phyloP scores from a whole-genome alignment of 768 basidiomycete species.

The Paxillus ammoniavirescens region DNA sequence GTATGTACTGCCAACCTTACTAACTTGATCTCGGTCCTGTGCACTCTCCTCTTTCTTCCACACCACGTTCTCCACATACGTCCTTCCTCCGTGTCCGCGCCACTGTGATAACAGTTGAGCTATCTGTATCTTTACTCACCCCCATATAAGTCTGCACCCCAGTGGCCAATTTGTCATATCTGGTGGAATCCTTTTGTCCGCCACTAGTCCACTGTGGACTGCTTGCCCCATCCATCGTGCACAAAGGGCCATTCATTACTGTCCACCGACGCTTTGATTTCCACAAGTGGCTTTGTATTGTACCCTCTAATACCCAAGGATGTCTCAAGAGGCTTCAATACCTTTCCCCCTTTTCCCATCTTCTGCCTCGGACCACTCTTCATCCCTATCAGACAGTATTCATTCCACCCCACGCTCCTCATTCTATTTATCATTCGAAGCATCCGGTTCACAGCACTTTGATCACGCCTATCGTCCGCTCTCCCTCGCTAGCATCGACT shows the following conservation, averaged over 20 bases:
- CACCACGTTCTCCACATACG: not conserved
- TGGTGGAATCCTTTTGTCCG: conserved; percentile 20
- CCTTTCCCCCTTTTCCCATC: conserved; percentile 14
- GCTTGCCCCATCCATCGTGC: not conserved
- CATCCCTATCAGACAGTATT: conserved; percentile 7
- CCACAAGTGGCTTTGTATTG: conserved; percentile 8
- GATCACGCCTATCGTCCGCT: conserved; percentile 11
- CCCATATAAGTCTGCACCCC: not conserved
- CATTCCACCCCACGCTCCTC: conserved; percentile 23
- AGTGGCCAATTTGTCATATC: not conserved
- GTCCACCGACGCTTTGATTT: conserved; percentile 24
- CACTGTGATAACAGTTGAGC: not conserved
- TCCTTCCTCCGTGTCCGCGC: not conserved
- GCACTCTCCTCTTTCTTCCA: not conserved
- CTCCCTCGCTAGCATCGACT: conserved; percentile 28
- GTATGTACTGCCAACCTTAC: not conserved
- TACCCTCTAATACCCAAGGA: conserved; percentile 8
- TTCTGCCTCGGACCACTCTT: conserved; percentile 13
- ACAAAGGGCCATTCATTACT: conserved; percentile 26
- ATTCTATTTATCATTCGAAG: conserved; percentile 5
- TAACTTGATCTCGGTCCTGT: not conserved
- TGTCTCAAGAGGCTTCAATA: conserved; percentile 13
- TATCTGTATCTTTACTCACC: not conserved
- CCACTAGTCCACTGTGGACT: conserved; percentile 1
- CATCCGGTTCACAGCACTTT: not conserved